These are phyloP conservation scores for Pseudozyma tsukubaensis DNA, from an alignment of 1,284 basidiomycete genomes.

Conservation along the genomic window DNA sequence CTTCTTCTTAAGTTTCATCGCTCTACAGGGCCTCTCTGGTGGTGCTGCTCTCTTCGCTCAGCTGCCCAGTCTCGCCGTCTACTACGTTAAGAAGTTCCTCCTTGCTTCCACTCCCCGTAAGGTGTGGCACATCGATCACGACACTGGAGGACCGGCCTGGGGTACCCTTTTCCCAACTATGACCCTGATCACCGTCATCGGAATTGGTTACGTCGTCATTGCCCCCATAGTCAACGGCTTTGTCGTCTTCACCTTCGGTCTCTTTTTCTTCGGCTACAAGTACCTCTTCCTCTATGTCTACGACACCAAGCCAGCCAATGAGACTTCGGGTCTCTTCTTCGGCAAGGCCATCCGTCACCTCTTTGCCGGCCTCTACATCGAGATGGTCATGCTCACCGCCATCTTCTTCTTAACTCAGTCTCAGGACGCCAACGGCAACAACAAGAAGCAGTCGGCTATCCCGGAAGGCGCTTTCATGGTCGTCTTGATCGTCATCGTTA, in stretches of 20 bases:
- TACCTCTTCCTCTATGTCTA: conserved; percentile 72
- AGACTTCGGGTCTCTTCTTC: conserved; percentile 95
- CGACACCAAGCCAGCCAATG: conserved; percentile 78
- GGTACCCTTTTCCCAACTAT: conserved; percentile 76
- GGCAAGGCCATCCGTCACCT: conserved; percentile 91
- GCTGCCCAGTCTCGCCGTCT: conserved; percentile 79
- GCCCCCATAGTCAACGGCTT: conserved; percentile 94
- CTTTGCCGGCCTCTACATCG: conserved; percentile 79
- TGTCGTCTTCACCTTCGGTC: conserved; percentile 82
- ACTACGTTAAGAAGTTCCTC: conserved; percentile 85
- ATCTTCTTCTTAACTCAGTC: conserved; percentile 66
- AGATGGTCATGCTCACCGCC: conserved; percentile 61
- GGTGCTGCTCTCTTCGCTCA: conserved; percentile 84
- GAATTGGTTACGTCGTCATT: conserved; percentile 81
- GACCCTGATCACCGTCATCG: conserved; percentile 62
- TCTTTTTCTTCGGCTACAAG: conserved; percentile 79
- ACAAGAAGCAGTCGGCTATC: conserved; percentile 53
- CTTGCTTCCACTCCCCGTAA: conserved; percentile 90
- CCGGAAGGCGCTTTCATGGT: conserved; percentile 78
- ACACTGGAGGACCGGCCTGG: conserved; percentile 78
- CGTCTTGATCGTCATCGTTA: conserved; percentile 82
- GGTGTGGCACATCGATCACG: conserved; percentile 81
- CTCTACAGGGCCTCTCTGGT: conserved; percentile 68
- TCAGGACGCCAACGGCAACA: conserved; percentile 32
- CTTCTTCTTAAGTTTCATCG: conserved; percentile 88